phyloP scores from a whole-genome alignment of 768 basidiomycete genomes.

The Trametes sanguinea region DNA sequence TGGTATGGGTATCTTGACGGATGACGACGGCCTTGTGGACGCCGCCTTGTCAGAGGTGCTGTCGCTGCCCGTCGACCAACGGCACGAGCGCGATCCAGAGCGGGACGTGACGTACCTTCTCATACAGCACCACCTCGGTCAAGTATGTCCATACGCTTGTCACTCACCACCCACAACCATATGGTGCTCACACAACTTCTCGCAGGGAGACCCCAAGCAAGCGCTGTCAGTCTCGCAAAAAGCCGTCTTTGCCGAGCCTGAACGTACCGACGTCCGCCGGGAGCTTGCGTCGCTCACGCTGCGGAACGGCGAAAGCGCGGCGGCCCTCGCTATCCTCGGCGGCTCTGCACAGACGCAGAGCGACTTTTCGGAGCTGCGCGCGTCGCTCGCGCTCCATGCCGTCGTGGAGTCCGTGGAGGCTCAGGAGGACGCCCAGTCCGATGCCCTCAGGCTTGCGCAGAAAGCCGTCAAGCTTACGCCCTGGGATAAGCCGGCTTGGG shows the following conservation, averaged over 20 bases:
- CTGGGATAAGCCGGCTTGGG: constrained; percentile 55
- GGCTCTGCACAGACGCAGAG: constrained; percentile 26
- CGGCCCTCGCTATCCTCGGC: constrained; percentile 51
- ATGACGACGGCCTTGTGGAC: constrained; percentile 78
- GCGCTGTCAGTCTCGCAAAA: constrained; percentile 59
- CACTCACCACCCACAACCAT: neutral
- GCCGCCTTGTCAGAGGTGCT: constrained; percentile 85
- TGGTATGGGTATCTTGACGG: constrained; percentile 85
- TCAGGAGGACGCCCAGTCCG: constrained; percentile 8
- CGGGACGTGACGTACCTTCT: constrained; percentile 74
- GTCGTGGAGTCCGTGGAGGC: constrained; percentile 31
- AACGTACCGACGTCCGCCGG: constrained; percentile 47
- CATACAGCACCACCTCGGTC: constrained; percentile 69
- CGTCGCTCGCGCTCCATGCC: constrained; percentile 52
- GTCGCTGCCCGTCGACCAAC: constrained; percentile 63
- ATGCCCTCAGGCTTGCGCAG: constrained; percentile 52
- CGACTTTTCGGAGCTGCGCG: constrained; percentile 39
- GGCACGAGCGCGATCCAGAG: constrained; percentile 65
- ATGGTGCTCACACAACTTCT: neutral
- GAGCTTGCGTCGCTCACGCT: constrained; percentile 58
- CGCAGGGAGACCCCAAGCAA: constrained; percentile 49
- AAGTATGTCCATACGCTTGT: constrained; percentile 45
- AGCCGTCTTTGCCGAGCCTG: constrained; percentile 59
- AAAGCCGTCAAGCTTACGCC: constrained; percentile 65
- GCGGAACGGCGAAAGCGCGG: constrained; percentile 44